phyloP scores from a whole-genome alignment of 192 early-diverging fungal species.

The Backusella tuberculispora region DNA sequence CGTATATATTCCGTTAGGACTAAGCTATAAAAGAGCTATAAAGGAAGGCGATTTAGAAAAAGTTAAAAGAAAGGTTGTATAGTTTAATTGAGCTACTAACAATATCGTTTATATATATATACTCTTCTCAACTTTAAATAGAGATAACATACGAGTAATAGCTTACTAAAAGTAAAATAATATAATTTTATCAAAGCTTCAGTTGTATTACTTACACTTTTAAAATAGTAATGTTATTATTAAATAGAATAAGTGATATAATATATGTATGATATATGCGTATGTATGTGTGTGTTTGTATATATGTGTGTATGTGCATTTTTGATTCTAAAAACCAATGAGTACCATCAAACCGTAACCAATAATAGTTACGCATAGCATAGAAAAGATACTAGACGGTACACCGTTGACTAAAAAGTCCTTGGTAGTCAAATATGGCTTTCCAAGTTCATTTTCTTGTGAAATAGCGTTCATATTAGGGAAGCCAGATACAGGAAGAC shows the following conservation, averaged over 20 bases:
- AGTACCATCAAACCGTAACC: constrained; percentile 77
- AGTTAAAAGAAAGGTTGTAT: too few relatives aligned
- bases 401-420: constrained; percentile 89
- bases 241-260: not conserved
- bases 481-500: constrained; percentile 91
- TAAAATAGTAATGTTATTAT: not conserved
- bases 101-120: too few relatives aligned
- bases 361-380: constrained; percentile 70
- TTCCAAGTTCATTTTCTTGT: constrained; percentile 85
- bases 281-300: not conserved
- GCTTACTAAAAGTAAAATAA: not conserved
- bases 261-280: not conserved
- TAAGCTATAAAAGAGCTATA: too few relatives aligned
- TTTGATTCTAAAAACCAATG: constrained; percentile 44
- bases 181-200: not conserved
- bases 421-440: constrained; percentile 75
- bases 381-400: constrained; percentile 76
- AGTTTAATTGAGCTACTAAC: too few relatives aligned
- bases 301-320: not conserved
- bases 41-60: too few relatives aligned
- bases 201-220: not conserved
- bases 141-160: not conserved
- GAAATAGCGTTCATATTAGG: constrained; percentile 98
- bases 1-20: too few relatives aligned
- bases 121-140: too few relatives aligned